A percentile compares a stretch with the other conserved stretches of the same genome.
Conservation (phyloP, 257 asterid species). For the Solanum clarkiae region DNA sequence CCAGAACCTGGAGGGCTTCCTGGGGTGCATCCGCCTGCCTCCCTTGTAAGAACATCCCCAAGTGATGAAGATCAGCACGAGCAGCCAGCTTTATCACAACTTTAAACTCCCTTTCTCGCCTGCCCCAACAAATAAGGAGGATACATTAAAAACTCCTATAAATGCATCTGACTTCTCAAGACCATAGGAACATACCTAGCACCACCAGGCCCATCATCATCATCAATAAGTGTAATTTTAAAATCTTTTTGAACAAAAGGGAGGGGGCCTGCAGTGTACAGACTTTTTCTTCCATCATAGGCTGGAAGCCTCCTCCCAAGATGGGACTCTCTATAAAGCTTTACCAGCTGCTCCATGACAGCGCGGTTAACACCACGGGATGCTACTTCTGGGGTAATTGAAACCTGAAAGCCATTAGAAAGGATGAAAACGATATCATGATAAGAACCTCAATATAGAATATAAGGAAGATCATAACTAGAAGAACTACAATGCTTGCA, state of each 20-base stretch:
- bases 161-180: neutral
- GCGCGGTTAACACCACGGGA: constrained; percentile 89
- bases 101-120: constrained; percentile 75
- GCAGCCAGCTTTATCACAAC: constrained; percentile 86
- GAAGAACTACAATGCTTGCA: neutral
- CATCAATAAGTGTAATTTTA: constrained; percentile 51
- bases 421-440: neutral
- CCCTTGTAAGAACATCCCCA: constrained; percentile 88
- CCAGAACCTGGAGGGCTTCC: constrained; percentile 91
- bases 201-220: constrained; percentile 65
- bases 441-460: neutral
- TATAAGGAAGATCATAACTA: neutral
- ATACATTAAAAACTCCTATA: neutral
- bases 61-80: constrained; percentile 87
- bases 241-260: constrained; percentile 70
- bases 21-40: constrained; percentile 95
- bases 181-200: constrained; percentile 26
- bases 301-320: constrained; percentile 87
- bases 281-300: constrained; percentile 90
- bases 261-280: constrained; percentile 91
- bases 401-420: constrained; percentile 30
- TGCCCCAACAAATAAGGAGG: constrained; percentile 10
- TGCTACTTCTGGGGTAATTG: constrained; percentile 79
- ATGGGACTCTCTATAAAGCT: constrained; percentile 58
- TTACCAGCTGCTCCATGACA: constrained; percentile 76